Conservation (phyloP, 2,329 filamentous ascomycete species). For the Ophiocordyceps robertsii region DNA sequence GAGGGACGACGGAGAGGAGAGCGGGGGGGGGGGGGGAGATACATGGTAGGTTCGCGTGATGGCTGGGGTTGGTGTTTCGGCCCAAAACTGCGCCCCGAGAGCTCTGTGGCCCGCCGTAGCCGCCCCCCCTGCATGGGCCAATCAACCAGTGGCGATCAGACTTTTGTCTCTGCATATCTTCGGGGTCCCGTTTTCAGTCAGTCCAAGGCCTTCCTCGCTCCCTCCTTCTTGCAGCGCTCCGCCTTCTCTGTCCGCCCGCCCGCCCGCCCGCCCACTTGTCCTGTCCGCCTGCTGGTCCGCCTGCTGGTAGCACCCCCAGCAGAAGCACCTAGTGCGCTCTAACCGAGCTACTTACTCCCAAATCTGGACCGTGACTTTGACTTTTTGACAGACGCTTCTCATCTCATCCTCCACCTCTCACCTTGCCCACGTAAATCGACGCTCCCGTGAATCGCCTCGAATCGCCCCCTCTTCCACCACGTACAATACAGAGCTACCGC, state of each 20-base stretch:
- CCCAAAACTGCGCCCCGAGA: conserved; percentile 9
- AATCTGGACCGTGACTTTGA: neutral
- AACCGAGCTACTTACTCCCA: neutral
- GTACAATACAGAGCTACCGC: too few species aligned
- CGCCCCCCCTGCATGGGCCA: conserved; percentile 14
- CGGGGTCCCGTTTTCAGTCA: conserved; percentile 8
- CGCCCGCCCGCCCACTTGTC: neutral
- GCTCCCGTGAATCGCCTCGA: neutral
- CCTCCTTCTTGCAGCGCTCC: neutral
- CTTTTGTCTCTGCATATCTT: conserved; percentile 10
- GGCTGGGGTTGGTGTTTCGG: conserved; percentile 7
- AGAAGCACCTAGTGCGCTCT: neutral
- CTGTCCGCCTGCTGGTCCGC: too few species aligned
- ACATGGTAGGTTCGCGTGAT: neutral
- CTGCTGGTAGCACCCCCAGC: neutral
- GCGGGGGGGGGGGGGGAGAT: neutral
- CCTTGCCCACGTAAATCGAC: neutral
- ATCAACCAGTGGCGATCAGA: conserved; percentile 22
- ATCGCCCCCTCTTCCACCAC: too few species aligned
- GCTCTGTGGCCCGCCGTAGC: conserved; percentile 5
- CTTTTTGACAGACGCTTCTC: neutral
- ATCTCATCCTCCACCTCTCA: neutral
- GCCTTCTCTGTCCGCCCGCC: too few species aligned
- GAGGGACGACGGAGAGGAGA: neutral
- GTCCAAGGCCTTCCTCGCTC: neutral